Conservation (phyloP, 106 monocot genomes). For the Triglochin maritima region DNA sequence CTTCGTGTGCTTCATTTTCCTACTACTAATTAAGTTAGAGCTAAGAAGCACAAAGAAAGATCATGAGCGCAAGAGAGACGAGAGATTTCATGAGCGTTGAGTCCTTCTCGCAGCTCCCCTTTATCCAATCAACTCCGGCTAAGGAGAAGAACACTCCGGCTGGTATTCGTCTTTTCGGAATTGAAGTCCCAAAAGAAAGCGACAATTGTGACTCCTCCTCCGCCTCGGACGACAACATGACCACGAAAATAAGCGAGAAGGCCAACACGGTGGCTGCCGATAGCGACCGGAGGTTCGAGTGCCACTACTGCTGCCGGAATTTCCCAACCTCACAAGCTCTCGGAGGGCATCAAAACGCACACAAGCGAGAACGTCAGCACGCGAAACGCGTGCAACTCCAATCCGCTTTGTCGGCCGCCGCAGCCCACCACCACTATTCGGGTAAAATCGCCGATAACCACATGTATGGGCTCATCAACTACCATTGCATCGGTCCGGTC, state of each 20-base stretch:
- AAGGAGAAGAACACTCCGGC: slow-evolving; percentile 10
- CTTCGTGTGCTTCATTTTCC: not conserved
- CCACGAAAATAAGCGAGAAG: not conserved
- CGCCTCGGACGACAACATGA: not conserved
- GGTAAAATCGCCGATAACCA: slow-evolving; percentile 49
- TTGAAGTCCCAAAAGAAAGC: slow-evolving; percentile 16
- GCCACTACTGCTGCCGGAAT: slow-evolving; percentile 91
- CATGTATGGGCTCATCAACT: slow-evolving; percentile 58
- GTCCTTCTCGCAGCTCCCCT: slow-evolving; percentile 90
- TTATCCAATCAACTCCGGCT: slow-evolving; percentile 32
- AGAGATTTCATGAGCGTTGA: slow-evolving; percentile 63
- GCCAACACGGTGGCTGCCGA: not conserved
- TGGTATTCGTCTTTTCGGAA: slow-evolving; percentile 35
- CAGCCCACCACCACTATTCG: slow-evolving; percentile 29
- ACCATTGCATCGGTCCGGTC: slow-evolving; percentile 23
- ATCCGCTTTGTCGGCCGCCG: slow-evolving; percentile 39
- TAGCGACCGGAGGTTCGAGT: slow-evolving; percentile 59
- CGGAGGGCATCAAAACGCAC: slow-evolving; percentile 97
- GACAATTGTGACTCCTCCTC: not conserved
- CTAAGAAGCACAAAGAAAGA: not conserved
- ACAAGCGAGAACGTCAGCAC: slow-evolving; percentile 89
- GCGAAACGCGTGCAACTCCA: slow-evolving; percentile 76
- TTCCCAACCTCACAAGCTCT: slow-evolving; percentile 96
- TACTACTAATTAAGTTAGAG: not conserved
- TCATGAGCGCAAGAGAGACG: slow-evolving; percentile 6